Base-by-base conservation (phyloP, 345 rosid species). In the Euphorbia peplus region DNA sequence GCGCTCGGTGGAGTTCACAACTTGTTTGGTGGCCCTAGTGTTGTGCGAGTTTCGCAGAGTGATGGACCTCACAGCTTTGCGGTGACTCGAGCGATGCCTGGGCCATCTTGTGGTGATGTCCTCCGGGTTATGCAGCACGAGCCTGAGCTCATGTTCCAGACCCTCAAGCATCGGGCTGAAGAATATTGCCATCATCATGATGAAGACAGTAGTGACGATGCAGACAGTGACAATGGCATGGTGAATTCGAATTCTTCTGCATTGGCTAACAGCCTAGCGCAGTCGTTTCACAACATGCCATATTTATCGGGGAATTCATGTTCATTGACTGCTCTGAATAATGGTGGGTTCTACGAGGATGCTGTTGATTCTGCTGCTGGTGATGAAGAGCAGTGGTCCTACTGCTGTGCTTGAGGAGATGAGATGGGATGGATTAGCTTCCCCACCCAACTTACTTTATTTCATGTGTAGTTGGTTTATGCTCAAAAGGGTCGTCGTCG, bases 1-100 rank as follows among this genome's bases (percentile, higher is more conserved):
- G 99, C 98, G 46, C 87, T 95, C 60, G 99, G 99, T 50, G 99
- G 99, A 71, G 70, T 88, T 28, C 99, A 95, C 81, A 95, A 95
- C 84, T 67, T 95, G 76, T 95, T 92, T 30, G 96, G 99, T 4
- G 90, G 98, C 47, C 99, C 99, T 8, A 95, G 97, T 21, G 82
- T 92, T 22, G 95, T 95, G 10, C 84, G 91, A 1, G 95, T 92
- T 25, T 84, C 78, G 28, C 99, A 95, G 85, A 85, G 96, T 25
- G 97, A 90, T 73, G 97, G 98, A 25, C 99, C 99, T 0, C 84
- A 92, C 19, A 82, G 96, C 88, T 95, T 95, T 47, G 93, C 96
- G 0, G 91, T 92, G 77, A 92, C 96, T 1, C 82, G 79, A n/a
- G 98, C 92, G 2, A 69, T 86, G 47, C 88, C 90, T 1, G 99